Percentiles rank a stretch among this genome's conserved stretches.
phyloP scores from a whole-genome alignment of 176 grass and related monocot species.

The Chrysopogon serrulatus region DNA sequence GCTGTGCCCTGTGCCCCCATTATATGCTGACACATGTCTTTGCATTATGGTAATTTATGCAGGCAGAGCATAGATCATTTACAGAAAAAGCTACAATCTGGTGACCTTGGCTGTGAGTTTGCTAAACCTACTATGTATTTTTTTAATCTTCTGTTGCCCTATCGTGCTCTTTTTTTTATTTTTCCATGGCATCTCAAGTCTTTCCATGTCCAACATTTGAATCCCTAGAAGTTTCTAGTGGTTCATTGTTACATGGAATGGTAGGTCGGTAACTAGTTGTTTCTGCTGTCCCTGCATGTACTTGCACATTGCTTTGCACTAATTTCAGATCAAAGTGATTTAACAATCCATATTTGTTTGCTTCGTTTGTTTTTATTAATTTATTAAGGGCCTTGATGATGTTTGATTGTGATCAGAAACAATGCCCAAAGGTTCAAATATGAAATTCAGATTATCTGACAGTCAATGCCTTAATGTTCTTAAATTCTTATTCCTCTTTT shows the following conservation, averaged over 20 bases:
- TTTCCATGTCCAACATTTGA: constrained; percentile 34
- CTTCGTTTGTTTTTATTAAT: constrained; percentile 1
- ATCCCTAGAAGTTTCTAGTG: constrained; percentile 41
- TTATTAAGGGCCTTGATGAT: constrained; percentile 9
- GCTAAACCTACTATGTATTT: background rate
- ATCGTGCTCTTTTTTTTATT: constrained; percentile 24
- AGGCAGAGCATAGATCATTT: constrained; percentile 53
- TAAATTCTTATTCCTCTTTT: background rate
- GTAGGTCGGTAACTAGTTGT: constrained; percentile 31
- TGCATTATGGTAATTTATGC: constrained; percentile 42
- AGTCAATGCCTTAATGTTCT: background rate
- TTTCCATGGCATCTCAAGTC: constrained; percentile 39
- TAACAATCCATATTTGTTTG: constrained; percentile 2
- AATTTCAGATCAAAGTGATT: background rate
- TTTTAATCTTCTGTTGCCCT: background rate
- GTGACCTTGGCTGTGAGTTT: constrained; percentile 49
- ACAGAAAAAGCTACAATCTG: constrained; percentile 56
- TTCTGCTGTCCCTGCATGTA: background rate
- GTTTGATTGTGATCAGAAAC: background rate
- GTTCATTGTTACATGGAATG: constrained; percentile 35
- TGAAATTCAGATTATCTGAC: constrained; percentile 14
- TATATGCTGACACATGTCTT: constrained; percentile 16
- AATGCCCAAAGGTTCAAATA: background rate
- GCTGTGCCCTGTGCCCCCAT: constrained; percentile 1
- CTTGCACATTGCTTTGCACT: background rate